Conservation (phyloP, 768 basidiomycete species). For the Trichaptum fuscoviolaceum region DNA sequence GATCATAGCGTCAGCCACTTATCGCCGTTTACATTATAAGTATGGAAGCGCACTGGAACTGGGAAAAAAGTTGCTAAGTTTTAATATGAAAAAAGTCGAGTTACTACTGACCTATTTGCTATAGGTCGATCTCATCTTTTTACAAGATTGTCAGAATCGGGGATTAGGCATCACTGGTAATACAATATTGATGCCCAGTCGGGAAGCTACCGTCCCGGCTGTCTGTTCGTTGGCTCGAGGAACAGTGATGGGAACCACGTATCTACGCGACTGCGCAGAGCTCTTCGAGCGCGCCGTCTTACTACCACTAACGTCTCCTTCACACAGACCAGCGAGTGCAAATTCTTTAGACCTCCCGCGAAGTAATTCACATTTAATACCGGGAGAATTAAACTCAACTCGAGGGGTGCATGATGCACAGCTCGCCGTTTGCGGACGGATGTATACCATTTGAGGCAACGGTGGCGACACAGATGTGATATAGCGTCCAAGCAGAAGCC, state of each 20-base stretch:
- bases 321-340: neutral
- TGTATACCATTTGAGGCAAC: neutral
- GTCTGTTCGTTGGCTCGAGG: neutral
- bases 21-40: neutral
- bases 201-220: neutral
- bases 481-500: neutral
- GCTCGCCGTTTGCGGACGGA: neutral
- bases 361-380: neutral
- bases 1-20: neutral
- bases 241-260: neutral
- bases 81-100: neutral
- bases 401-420: neutral
- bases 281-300: neutral
- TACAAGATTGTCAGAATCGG: neutral
- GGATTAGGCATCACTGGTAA: neutral
- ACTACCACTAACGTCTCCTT: neutral
- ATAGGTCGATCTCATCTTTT: neutral
- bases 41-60: neutral
- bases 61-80: neutral
- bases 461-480: neutral
- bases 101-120: neutral
- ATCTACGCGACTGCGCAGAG: neutral
- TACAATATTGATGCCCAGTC: neutral
- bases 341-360: neutral
- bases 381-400: neutral